Base-by-base conservation (phyloP, 2,329 filamentous ascomycete genomes). In the Cadophora gregata region DNA sequence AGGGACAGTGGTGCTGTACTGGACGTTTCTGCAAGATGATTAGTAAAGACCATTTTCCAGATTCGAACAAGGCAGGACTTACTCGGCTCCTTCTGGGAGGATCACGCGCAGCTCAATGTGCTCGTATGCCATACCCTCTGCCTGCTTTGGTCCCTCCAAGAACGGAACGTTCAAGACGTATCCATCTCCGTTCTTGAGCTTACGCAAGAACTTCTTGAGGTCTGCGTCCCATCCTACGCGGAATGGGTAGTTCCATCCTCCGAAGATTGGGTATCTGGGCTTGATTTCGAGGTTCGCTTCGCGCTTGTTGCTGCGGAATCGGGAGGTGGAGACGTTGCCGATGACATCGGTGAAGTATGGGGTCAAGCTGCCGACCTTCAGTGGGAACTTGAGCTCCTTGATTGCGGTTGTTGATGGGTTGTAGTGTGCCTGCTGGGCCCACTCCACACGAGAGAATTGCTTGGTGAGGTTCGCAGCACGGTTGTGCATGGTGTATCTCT, bases 201-300 rank as follows among this genome's bases (percentile, higher is more conserved):
- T 87, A 74, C 93, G 89, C 71, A 99, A 78, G 78, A 92, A 96
- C 65, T 86, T 87, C 75, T 88, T 88, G 31, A 96, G 84, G 72
- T 97, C 88, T 62, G 92, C 90, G 81, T 98, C 96, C 96, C 96
- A 99, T 72, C 96, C 96, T 65, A 98, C 89, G 67, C 91, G 93
- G 83, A 98, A 99, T 71, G 92, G 96, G 80, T 97, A 98, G 80
- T 97, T 97, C 96, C 96, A 99, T 68, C 93, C 93, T 67, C 96
- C 96, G 75, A 97, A 99, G 27, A 99, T 79, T n/a, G 96, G 96
- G 79, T 97, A 99, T 62, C 96, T 88, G 24, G 96, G 96, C 84
- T 94, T 96, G 70, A 97, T 85, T 79, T 97, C 94, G 31, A 99
- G 86, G 50, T 90, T 82, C n/a, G 92, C 90, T 79, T 95, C 92